phyloP scores from a whole-genome alignment of 495 filamentous ascomycete genomes.

The Penicillium antarcticum region DNA sequence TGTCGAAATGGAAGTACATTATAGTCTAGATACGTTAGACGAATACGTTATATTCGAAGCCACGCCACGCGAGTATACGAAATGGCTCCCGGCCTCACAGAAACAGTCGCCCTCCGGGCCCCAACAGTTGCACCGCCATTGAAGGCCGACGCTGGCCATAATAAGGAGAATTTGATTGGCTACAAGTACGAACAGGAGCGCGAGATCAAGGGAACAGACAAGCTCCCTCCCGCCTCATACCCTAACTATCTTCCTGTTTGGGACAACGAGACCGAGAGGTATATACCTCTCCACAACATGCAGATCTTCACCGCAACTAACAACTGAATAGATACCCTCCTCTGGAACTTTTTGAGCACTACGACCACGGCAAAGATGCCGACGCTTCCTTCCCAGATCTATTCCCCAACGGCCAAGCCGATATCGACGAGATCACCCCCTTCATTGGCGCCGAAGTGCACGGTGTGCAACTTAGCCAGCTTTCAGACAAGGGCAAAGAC shows the following conservation, averaged over 20 bases:
- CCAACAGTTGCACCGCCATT: conserved; percentile 32
- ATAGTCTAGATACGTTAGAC: not conserved
- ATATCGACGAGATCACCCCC: conserved; percentile 48
- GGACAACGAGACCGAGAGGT: conserved; percentile 54
- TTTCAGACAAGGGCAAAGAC: conserved; percentile 51
- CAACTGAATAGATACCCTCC: conserved; percentile 36
- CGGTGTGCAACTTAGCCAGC: conserved; percentile 54
- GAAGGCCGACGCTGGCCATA: conserved; percentile 45
- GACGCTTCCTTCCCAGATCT: conserved; percentile 52
- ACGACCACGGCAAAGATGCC: conserved; percentile 49
- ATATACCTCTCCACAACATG: not conserved
- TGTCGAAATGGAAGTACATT: not conserved
- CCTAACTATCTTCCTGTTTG: conserved; percentile 76
- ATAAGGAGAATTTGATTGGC: conserved; percentile 60
- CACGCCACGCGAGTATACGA: not conserved
- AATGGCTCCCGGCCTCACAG: conserved; percentile 51
- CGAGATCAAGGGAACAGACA: conserved; percentile 43
- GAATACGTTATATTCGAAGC: too few relatives aligned
- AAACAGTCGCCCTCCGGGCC: conserved; percentile 36
- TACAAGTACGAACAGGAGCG: conserved; percentile 45
- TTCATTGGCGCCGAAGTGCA: conserved; percentile 54
- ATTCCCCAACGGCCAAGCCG: conserved; percentile 36
- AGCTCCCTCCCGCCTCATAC: conserved; percentile 52
- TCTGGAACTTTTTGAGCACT: conserved; percentile 42
- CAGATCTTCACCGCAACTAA: not conserved